Evolutionary conservation across 2,329 filamentous ascomycete genomes (phyloP).

Genomic region (Aureobasidium sp.): DNA sequence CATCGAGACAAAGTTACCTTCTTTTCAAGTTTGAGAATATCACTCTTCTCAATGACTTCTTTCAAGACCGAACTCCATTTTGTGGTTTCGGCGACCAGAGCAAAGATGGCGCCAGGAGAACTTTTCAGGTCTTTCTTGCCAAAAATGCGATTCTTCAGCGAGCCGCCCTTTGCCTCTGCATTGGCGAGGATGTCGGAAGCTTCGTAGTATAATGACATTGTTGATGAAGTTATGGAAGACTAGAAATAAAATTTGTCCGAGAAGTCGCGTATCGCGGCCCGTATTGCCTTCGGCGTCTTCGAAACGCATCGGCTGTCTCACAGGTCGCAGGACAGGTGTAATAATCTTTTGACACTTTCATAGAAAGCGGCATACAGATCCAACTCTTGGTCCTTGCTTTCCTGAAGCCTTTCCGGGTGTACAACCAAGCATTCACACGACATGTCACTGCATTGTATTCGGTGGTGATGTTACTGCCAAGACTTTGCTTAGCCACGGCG

Average conservation of each 20-base stretch:
- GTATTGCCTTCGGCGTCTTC: conserved; percentile 1
- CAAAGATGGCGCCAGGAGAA: conserved; percentile 73
- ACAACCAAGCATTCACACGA: background rate
- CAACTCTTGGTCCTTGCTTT: background rate
- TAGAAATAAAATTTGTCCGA: background rate
- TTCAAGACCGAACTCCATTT: conserved; percentile 87
- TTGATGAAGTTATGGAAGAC: background rate
- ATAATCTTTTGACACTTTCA: background rate
- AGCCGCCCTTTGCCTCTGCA: conserved; percentile 60
- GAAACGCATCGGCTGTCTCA: background rate
- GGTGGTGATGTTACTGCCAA: background rate
- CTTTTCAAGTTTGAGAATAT: conserved; percentile 67
- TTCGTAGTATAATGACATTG: conserved; percentile 94
- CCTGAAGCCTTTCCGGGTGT: background rate
- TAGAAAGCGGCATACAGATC: background rate
- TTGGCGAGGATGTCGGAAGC: conserved; percentile 65
- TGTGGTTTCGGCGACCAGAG: conserved; percentile 72
- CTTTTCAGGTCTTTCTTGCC: conserved; percentile 65
- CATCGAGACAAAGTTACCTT: conserved; percentile 50
- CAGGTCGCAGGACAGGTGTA: background rate
- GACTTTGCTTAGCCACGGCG: background rate
- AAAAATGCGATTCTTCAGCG: conserved; percentile 80
- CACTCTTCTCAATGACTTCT: conserved; percentile 78
- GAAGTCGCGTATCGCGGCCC: background rate
- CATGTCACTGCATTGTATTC: background rate